Conservation (phyloP, 129 eudicot genomes). For the Saussurea involucrata region DNA sequence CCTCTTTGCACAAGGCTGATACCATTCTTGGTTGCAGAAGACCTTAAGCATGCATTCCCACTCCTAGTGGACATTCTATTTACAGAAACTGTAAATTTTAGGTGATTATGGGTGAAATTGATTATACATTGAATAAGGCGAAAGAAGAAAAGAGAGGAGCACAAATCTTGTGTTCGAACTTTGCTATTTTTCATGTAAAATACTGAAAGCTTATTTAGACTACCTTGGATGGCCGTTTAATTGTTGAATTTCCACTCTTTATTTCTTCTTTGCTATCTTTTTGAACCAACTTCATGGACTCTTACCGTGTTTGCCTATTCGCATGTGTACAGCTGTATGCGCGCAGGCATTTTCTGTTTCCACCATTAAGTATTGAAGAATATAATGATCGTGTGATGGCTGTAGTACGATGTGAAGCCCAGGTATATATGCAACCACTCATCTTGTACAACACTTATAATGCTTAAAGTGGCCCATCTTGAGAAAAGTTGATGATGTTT, state of each 20-base stretch:
- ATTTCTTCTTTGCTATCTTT: background rate
- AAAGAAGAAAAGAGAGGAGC: background rate
- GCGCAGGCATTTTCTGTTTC: constrained; percentile 88
- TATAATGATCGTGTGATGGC: constrained; percentile 95
- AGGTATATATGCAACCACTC: constrained; percentile 34
- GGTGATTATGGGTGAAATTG: background rate
- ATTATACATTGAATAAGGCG: background rate
- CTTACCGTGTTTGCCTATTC: background rate
- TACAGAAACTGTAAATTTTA: background rate
- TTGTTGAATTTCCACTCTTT: background rate
- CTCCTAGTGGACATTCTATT: background rate
- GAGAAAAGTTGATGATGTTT: background rate
- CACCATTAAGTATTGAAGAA: constrained; percentile 83
- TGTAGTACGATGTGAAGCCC: constrained; percentile 95
- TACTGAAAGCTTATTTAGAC: background rate
- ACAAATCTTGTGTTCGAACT: background rate
- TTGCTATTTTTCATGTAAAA: background rate
- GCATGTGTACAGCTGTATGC: constrained; percentile 68
- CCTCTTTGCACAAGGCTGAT: too few species aligned
- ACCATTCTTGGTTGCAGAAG: background rate
- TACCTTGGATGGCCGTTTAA: background rate
- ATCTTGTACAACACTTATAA: background rate
- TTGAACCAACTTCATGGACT: background rate
- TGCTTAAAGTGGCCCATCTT: background rate
- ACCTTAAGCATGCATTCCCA: background rate